Evolutionary conservation across 495 filamentous ascomycete genomes (phyloP).

Genomic region (Penicillium cosmopolitanum): DNA sequence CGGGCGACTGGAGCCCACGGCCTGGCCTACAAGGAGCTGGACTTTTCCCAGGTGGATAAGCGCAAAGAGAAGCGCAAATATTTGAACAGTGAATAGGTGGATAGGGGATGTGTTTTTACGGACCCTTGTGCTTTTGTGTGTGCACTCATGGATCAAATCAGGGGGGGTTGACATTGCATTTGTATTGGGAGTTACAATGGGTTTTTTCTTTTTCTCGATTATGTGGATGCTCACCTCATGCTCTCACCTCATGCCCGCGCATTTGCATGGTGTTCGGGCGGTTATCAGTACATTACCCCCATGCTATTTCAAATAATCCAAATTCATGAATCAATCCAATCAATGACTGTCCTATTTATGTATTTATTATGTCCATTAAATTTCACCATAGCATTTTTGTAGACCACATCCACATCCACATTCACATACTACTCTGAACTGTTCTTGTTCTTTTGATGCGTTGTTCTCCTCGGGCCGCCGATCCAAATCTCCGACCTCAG

Average conservation of each 20-base stretch:
- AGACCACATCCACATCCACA: background rate
- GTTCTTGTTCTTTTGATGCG: background rate
- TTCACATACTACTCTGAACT: background rate
- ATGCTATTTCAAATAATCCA: slow-evolving; percentile 5
- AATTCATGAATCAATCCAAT: slow-evolving; percentile 3
- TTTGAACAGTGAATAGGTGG: slow-evolving; percentile 4
- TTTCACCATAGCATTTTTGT: background rate
- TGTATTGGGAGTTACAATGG: background rate
- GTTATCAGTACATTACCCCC: slow-evolving; percentile 16
- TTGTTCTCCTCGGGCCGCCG: background rate
- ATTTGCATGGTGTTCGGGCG: slow-evolving; percentile 19
- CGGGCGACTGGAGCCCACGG: slow-evolving; percentile 45
- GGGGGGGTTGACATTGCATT: background rate
- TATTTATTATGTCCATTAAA: too few relatives aligned
- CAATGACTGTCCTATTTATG: too few relatives aligned
- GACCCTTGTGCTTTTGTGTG: background rate
- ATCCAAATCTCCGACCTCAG: background rate
- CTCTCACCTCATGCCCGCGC: slow-evolving; percentile 3
- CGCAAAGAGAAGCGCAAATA: slow-evolving; percentile 25
- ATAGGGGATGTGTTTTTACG: background rate
- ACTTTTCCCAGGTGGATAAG: slow-evolving; percentile 33
- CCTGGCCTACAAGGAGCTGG: slow-evolving; percentile 45
- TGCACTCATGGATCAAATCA: background rate
- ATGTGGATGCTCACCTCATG: slow-evolving; percentile 7
- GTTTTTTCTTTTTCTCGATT: background rate